Evolutionary conservation across 2,329 filamentous ascomycete genomes (phyloP).

Genomic region (Exophiala dermatitidis): DNA sequence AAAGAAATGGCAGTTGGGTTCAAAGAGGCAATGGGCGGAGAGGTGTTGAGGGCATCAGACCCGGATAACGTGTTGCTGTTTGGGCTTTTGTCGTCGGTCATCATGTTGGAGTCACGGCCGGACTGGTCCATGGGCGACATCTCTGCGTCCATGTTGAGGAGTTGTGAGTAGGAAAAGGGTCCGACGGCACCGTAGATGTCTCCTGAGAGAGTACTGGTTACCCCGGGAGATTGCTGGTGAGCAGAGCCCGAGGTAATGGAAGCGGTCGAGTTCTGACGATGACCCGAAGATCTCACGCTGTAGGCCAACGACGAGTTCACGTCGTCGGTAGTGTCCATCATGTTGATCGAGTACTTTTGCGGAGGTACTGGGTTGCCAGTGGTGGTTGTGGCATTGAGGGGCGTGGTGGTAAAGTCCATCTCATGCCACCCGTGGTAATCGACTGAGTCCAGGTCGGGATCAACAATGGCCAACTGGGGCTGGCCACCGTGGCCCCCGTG

Average conservation of each 20-base stretch:
- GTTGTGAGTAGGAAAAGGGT: constrained; percentile 22
- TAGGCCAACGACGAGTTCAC: constrained; percentile 13
- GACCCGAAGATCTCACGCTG: constrained; percentile 8
- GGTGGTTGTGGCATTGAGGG: constrained; percentile 13
- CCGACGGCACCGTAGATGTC: constrained; percentile 15
- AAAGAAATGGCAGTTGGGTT: constrained; percentile 19
- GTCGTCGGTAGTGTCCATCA: constrained; percentile 14
- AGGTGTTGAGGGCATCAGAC: constrained; percentile 19
- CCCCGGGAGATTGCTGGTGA: constrained; percentile 15
- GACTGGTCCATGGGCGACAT: constrained; percentile 23
- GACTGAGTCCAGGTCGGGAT: constrained; percentile 14
- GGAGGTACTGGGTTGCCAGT: not conserved
- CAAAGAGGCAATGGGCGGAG: constrained; percentile 15
- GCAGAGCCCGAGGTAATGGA: constrained; percentile 5
- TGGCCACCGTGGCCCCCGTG: constrained; percentile 15
- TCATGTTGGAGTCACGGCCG: constrained; percentile 21
- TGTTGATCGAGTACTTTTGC: constrained; percentile 21
- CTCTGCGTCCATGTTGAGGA: constrained; percentile 24
- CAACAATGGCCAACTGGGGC: constrained; percentile 20
- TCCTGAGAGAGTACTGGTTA: constrained; percentile 13
- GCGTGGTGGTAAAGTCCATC: constrained; percentile 23
- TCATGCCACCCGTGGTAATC: constrained; percentile 25
- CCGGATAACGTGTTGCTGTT: constrained; percentile 10
- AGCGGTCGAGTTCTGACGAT: constrained; percentile 15
- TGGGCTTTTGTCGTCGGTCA: constrained; percentile 16